A percentile compares a stretch with the other conserved stretches of the same genome.
Evolutionary conservation across 2,329 filamentous ascomycete genomes (phyloP).

Genomic region (Periglandula ipomoeae): DNA sequence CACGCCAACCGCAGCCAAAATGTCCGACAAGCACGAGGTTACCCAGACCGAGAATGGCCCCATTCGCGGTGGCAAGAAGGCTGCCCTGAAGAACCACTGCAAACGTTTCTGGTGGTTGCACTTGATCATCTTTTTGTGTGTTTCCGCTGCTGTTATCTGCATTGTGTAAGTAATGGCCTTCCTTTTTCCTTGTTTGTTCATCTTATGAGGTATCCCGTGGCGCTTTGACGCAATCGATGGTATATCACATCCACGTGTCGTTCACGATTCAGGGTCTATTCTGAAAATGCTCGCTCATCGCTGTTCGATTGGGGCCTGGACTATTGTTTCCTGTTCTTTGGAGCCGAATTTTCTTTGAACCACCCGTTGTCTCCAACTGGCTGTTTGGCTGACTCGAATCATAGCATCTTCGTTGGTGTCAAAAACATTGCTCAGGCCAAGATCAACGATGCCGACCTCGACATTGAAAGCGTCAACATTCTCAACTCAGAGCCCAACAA

Average conservation of each 20-base stretch:
- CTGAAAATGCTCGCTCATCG: too few relatives aligned
- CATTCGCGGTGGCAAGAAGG: constrained; percentile 23
- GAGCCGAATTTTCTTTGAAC: not conserved
- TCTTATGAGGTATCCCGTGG: too few relatives aligned
- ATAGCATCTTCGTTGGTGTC: constrained; percentile 47
- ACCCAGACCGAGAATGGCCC: constrained; percentile 25
- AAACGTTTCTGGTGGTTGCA: constrained; percentile 54
- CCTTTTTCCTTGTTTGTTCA: not conserved
- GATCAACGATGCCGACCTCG: constrained; percentile 42
- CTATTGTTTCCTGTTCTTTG: not conserved
- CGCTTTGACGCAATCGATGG: not conserved
- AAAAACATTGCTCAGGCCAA: constrained; percentile 48
- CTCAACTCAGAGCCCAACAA: constrained; percentile 33
- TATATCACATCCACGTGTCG: too few relatives aligned
- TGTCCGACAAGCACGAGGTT: constrained; percentile 30
- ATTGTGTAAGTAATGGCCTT: constrained; percentile 42
- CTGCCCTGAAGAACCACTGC: constrained; percentile 36
- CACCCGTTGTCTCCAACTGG: too few relatives aligned
- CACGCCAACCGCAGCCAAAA: constrained; percentile 13
- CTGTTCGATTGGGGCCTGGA: not conserved
- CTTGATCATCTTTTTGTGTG: constrained; percentile 38
- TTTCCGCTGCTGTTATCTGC: constrained; percentile 46
- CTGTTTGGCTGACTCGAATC: not conserved
- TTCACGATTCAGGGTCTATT: too few relatives aligned
- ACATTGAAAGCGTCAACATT: constrained; percentile 41